Conservation (phyloP, 2,329 filamentous ascomycete species). For the Geosmithia morbida region DNA sequence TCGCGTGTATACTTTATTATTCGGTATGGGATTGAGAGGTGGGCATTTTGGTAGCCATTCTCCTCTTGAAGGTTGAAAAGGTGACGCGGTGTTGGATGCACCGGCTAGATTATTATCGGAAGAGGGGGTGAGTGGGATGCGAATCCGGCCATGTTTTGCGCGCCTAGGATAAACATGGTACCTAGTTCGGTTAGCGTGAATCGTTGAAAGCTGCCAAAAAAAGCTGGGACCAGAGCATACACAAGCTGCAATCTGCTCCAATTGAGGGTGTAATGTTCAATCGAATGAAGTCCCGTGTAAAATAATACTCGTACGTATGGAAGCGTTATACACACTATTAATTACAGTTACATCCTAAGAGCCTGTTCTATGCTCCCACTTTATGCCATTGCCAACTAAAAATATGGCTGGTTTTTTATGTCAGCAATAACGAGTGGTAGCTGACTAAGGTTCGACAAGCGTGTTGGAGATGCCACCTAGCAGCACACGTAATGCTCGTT, state of each 20-base stretch:
- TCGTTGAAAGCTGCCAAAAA: neutral
- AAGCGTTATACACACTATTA: no score
- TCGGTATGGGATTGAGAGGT: neutral
- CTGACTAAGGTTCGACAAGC: neutral
- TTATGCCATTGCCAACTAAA: neutral
- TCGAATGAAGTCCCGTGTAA: neutral
- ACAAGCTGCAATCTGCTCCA: no score
- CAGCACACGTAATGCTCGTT: neutral
- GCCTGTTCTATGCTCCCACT: neutral
- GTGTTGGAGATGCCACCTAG: neutral
- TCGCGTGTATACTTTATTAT: neutral
- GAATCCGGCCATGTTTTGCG: slow-evolving; percentile 11
- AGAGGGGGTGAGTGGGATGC: slow-evolving; percentile 6
- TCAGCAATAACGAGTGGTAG: no score
- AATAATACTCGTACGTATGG: no score
- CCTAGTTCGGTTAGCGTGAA: neutral
- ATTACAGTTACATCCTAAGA: neutral
- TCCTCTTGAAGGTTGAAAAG: neutral
- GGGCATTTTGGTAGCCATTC: no score
- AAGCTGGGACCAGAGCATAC: neutral
- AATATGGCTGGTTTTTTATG: neutral
- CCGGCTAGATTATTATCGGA: neutral
- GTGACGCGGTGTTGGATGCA: neutral
- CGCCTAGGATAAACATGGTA: slow-evolving; percentile 12
- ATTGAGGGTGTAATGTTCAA: neutral